Conservation (phyloP, 2,329 filamentous ascomycete species). For the Aspergillus chevalieri region DNA sequence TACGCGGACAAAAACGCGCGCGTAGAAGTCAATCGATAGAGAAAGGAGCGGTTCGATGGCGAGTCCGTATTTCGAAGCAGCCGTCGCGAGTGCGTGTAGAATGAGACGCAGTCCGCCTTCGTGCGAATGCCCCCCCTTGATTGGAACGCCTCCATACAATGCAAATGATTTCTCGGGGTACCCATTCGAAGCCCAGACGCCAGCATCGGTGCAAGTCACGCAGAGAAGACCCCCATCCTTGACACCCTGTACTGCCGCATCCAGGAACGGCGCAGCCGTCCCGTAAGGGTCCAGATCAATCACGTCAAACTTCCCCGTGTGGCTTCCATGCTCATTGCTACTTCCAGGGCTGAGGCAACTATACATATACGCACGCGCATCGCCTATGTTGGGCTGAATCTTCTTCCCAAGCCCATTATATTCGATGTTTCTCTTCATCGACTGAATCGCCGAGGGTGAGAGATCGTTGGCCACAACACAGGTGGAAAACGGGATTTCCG, state of each 20-base stretch:
- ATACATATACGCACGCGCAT: conserved; percentile 92
- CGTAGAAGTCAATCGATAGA: conserved; percentile 93
- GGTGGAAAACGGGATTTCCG: conserved; percentile 80
- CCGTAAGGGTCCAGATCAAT: conserved; percentile 97
- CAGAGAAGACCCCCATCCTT: conserved; percentile 85
- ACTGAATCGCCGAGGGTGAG: conserved; percentile 66
- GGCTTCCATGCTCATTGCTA: conserved; percentile 31
- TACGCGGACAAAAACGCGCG: conserved; percentile 79
- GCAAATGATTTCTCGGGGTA: conserved; percentile 93
- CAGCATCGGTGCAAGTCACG: conserved; percentile 93
- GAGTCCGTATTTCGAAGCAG: conserved; percentile 78
- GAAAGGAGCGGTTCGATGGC: conserved; percentile 86
- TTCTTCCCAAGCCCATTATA: conserved; percentile 71
- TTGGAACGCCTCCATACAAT: conserved; percentile 82
- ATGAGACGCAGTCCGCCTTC: conserved; percentile 85
- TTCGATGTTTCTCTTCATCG: conserved; percentile 76
- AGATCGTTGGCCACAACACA: conserved; percentile 86
- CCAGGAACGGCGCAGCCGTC: conserved; percentile 85
- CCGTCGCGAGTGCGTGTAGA: conserved; percentile 70
- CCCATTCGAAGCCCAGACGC: conserved; percentile 87
- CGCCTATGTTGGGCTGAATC: conserved; percentile 68
- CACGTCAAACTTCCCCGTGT: conserved; percentile 68
- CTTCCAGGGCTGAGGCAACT: conserved; percentile 47
- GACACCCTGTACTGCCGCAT: conserved; percentile 80
- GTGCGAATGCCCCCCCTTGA: conserved; percentile 80